Percentiles rank a stretch among this genome's conserved stretches.
Evolutionary conservation across 768 basidiomycete species (phyloP).

Genomic region (Lepiota venenata): DNA sequence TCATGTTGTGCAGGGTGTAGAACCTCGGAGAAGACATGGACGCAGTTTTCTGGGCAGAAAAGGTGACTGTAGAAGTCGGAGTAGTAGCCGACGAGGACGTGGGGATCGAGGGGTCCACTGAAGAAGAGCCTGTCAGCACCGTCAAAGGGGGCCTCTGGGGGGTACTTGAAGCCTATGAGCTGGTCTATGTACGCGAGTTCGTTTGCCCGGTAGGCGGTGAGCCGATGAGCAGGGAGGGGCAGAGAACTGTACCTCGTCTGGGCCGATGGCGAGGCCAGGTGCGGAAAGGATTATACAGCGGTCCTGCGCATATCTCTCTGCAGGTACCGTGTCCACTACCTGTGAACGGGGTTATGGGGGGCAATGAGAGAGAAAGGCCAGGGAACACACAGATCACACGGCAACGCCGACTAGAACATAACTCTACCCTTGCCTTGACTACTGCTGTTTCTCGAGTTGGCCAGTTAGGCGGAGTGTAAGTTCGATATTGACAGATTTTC

Average conservation of each 20-base stretch:
- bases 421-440: too few species aligned
- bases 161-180: constrained; percentile 75
- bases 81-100: constrained; percentile 78
- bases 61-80: constrained; percentile 67
- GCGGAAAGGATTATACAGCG: too few species aligned
- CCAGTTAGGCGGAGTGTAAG: too few species aligned
- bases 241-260: constrained; percentile 44
- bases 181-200: constrained; percentile 80
- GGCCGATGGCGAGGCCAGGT: constrained; percentile 46
- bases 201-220: constrained; percentile 40
- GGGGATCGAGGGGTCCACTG: constrained; percentile 80
- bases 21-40: constrained; percentile 76
- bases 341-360: too few species aligned
- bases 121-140: constrained; percentile 79
- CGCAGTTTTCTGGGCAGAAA: constrained; percentile 47
- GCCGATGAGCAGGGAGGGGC: neutral
- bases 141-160: constrained; percentile 78
- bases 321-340: too few species aligned
- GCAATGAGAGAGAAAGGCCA: too few species aligned
- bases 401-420: too few species aligned
- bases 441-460: too few species aligned
- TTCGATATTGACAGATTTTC: too few species aligned
- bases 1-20: constrained; percentile 15
- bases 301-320: too few species aligned
- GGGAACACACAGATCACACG: too few species aligned